These are phyloP conservation scores for Bromus sterilis DNA, from an alignment of 176 grass and related monocot species.

Conservation along the genomic window DNA sequence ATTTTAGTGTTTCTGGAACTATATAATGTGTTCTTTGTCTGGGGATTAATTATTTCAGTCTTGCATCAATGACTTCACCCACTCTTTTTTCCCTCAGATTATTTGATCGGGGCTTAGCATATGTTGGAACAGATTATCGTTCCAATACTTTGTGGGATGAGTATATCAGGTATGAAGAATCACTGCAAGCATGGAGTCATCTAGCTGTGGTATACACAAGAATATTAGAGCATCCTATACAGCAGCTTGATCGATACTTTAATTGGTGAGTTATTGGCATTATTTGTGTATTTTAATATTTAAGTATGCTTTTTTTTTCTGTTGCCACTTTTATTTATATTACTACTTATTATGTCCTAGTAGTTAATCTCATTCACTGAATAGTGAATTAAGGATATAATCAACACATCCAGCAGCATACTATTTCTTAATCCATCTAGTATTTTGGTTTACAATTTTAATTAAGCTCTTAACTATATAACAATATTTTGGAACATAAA, in stretches of 20 bases:
- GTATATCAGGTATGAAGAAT: slow-evolving; percentile 99
- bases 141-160: slow-evolving; percentile 95
- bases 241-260: slow-evolving; percentile 96
- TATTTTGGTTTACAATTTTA: background rate
- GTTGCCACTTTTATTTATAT: background rate
- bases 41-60: background rate
- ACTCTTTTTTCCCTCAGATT: slow-evolving; percentile 43
- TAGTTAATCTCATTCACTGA: background rate
- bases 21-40: background rate
- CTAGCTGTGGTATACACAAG: slow-evolving; percentile 88
- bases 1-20: slow-evolving; percentile 2
- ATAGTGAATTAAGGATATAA: background rate
- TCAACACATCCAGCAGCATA: background rate
- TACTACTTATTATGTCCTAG: background rate
- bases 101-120: slow-evolving; percentile 91
- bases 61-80: background rate
- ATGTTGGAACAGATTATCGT: slow-evolving; percentile 93
- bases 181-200: slow-evolving; percentile 93
- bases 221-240: slow-evolving; percentile 85
- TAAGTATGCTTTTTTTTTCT: background rate
- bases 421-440: background rate
- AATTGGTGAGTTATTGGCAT: slow-evolving; percentile 52
- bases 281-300: background rate
- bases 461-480: background rate
- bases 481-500: background rate